Conservation (phyloP, 371 early-diverging fungal genomes). For the Amoeboradix gromovi region DNA sequence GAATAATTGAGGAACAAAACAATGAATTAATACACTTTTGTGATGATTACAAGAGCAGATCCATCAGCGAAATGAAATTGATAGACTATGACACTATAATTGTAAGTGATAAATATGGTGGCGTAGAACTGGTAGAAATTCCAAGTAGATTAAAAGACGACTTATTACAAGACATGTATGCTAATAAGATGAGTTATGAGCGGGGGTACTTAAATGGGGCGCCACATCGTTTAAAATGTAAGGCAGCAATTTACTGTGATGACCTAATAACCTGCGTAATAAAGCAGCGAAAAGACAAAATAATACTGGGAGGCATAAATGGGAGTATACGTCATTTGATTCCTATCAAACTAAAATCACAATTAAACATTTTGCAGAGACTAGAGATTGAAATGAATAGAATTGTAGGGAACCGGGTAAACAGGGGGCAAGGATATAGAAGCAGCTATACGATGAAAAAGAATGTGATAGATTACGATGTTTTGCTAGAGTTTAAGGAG, state of each 20-base stretch:
- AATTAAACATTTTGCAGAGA: constrained; percentile 66
- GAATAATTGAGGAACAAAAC: constrained; percentile 32
- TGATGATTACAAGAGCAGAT: constrained; percentile 72
- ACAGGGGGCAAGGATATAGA: constrained; percentile 63
- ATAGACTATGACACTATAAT: constrained; percentile 75
- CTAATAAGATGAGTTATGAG: constrained; percentile 40
- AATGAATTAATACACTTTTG: constrained; percentile 61
- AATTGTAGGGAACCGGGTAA: constrained; percentile 28
- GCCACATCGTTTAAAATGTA: constrained; percentile 29
- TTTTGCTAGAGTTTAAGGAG: constrained; percentile 51
- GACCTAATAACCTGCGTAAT: constrained; percentile 52
- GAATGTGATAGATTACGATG: constrained; percentile 61
- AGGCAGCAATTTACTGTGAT: constrained; percentile 50
- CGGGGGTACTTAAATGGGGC: constrained; percentile 51
- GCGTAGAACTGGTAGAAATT: constrained; percentile 44
- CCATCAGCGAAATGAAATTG: constrained; percentile 41
- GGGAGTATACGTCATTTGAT: constrained; percentile 55
- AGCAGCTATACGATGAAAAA: constrained; percentile 47
- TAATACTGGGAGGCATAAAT: constrained; percentile 53
- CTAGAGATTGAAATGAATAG: constrained; percentile 66
- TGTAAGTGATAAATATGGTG: constrained; percentile 86
- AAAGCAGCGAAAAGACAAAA: constrained; percentile 41
- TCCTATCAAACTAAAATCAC: constrained; percentile 55
- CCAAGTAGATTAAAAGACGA: constrained; percentile 26
- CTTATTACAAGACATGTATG: constrained; percentile 60